These are phyloP conservation scores for Malassezia globosa DNA, from an alignment of 1,284 basidiomycete genomes.

Conservation along the genomic window DNA sequence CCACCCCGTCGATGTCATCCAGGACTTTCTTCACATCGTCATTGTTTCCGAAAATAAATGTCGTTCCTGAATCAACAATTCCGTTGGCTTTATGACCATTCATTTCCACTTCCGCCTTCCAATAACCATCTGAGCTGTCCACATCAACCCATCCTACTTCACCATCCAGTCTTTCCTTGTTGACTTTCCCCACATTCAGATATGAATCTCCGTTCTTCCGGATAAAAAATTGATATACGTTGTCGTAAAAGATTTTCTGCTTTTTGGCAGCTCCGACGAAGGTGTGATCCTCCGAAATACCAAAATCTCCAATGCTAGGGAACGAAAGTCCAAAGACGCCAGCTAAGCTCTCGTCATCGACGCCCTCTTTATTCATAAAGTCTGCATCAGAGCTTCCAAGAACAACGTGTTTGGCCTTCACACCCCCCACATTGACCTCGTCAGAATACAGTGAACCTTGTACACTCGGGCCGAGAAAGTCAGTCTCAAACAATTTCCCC, in stretches of 20 bases:
- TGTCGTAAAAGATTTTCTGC: conserved; percentile 25
- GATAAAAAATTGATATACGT: conserved; percentile 53
- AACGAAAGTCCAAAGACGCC: too few relatives aligned
- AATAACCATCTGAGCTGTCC: conserved; percentile 42
- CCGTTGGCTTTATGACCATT: conserved; percentile 47
- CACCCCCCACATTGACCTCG: conserved; percentile 48
- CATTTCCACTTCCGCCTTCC: conserved; percentile 34
- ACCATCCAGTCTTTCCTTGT: conserved; percentile 27
- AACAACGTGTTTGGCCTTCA: conserved; percentile 41
- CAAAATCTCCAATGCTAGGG: conserved; percentile 54
- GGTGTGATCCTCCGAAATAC: conserved; percentile 42
- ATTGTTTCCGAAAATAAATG: conserved; percentile 48
- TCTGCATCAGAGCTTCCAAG: conserved; percentile 46
- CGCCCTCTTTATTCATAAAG: too few relatives aligned
- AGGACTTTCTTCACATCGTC: conserved; percentile 49
- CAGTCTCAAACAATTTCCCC: conserved; percentile 49
- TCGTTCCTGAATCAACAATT: conserved; percentile 54
- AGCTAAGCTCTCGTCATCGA: too few relatives aligned
- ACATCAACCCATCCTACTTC: conserved; percentile 49
- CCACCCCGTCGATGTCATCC: conserved; percentile 50
- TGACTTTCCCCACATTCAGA: conserved; percentile 53
- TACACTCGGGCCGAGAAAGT: conserved; percentile 54
- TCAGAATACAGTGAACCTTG: conserved; percentile 55
- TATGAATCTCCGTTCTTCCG: conserved; percentile 50
- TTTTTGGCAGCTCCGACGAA: conserved; percentile 31